These are phyloP conservation scores for Verticillium tricorpus DNA, from an alignment of 2,329 filamentous ascomycete species.

Conservation along the genomic window DNA sequence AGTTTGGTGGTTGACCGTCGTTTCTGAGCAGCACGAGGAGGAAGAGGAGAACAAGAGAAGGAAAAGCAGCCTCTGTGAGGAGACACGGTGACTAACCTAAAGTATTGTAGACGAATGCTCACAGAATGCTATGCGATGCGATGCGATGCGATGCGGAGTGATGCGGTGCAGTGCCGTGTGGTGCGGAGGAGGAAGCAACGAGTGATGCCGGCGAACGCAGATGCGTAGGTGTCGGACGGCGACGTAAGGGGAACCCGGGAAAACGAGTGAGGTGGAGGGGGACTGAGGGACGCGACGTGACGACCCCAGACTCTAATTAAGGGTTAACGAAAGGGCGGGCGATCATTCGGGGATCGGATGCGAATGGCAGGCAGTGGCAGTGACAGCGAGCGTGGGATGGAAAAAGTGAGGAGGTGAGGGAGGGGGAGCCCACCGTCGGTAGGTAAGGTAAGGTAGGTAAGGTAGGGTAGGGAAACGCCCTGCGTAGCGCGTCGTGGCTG, in stretches of 20 bases:
- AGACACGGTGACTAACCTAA: neutral
- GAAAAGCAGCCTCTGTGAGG: neutral
- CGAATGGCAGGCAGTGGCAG: neutral
- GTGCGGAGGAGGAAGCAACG: neutral
- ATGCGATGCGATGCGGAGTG: neutral
- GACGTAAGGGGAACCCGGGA: neutral
- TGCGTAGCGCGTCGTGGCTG: neutral
- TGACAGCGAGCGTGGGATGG: no score
- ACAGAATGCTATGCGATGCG: neutral
- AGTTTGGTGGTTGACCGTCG: no score
- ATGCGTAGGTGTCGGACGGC: neutral
- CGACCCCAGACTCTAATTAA: neutral
- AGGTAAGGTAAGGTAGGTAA: neutral
- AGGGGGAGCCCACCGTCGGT: no score
- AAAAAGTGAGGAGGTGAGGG: neutral
- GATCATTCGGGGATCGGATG: neutral
- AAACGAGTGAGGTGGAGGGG: neutral
- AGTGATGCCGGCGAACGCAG: neutral
- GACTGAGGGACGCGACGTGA: neutral
- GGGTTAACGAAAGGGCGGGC: neutral
- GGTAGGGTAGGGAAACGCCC: neutral
- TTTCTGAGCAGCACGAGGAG: no score
- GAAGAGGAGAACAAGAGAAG: neutral
- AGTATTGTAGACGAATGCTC: neutral
- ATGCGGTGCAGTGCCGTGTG: neutral